Evolutionary conservation across 352 stramenopile species (phyloP), one percentile per base, ranked within the genome.

Genomic region (Saprolegnia diclina): DNA sequence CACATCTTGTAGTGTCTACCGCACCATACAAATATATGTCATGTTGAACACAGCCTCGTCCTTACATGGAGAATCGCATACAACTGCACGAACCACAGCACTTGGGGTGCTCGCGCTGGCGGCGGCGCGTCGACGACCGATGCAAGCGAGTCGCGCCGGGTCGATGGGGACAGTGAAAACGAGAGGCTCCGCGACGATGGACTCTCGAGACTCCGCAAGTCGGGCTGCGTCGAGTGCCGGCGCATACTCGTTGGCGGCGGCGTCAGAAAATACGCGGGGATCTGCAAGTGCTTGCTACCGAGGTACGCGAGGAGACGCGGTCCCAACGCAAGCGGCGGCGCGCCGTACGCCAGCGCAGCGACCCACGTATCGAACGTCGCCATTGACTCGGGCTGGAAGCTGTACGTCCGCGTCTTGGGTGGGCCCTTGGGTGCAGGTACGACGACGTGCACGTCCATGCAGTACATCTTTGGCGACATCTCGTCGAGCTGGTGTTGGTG

Each of bases 321-420:
- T 26, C 88, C 82, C 0, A 95, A 44, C 21, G 82, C 72, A 62
- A 90, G 75, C 1, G 75, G 73, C 4, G 87, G 85, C 5, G 91
- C 83, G 0, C 81, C 73, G 64, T 90, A 93, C 32, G 84, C 81
- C 26, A 95, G 56, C 2, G 82, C 66, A 4, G 80, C 82, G 18
- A 95, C 71, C 48, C 91, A 95, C 57, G 79, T 85, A 73, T 90
- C 83, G 50, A 92, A 95, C 26, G 91, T 83, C 62, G 87, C 89
- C 0, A 79, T 64, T 1, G 81, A 21, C 32, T 95, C 85, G 7
- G 78, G 80, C 71, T 95, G 87, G 67, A 93, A 93, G 5, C 86
- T 71, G 65, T 87, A 92, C 76, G 91, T 91, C 13, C 80, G 67
- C 38, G 88, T 80, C 0, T 77, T 76, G 13, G 83, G 67, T 19